These are phyloP conservation scores for Colletotrichum sp. DNA, from an alignment of 2,329 filamentous ascomycete genomes.

Conservation along the genomic window DNA sequence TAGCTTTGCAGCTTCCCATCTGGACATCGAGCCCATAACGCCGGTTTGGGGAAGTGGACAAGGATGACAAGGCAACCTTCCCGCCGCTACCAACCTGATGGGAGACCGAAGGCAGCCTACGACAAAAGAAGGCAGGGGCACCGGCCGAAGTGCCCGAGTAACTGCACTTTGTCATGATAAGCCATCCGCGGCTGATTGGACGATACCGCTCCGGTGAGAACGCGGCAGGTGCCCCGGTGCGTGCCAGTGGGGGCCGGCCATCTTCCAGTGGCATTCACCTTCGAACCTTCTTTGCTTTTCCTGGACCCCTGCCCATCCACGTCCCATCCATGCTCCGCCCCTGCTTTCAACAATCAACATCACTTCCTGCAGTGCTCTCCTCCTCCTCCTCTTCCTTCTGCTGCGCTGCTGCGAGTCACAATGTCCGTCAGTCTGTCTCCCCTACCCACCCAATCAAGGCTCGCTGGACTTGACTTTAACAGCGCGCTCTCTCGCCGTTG, in stretches of 20 bases:
- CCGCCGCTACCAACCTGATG: constrained; percentile 17
- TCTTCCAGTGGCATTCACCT: background rate
- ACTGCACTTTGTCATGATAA: constrained; percentile 19
- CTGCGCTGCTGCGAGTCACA: background rate
- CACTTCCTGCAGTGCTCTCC: background rate
- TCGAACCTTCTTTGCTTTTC: constrained; percentile 16
- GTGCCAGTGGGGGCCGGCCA: background rate
- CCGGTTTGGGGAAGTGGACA: constrained; percentile 2
- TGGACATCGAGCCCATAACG: background rate
- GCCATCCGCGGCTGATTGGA: background rate
- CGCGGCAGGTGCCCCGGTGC: background rate
- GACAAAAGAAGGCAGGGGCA: background rate
- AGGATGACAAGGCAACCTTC: background rate
- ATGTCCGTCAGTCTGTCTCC: background rate
- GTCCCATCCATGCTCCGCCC: background rate
- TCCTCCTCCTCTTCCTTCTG: background rate
- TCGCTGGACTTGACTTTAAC: background rate
- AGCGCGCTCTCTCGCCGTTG: background rate
- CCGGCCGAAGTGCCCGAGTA: background rate
- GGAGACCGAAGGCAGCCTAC: background rate
- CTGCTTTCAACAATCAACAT: background rate
- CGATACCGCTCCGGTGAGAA: background rate
- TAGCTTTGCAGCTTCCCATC: background rate
- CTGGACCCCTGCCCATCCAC: background rate
- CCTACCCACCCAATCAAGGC: background rate